A percentile compares a stretch with the other conserved stretches of the same genome.
These are phyloP conservation scores for Candida corydali DNA, from an alignment of 805 yeast genomes.

Conservation along the genomic window DNA sequence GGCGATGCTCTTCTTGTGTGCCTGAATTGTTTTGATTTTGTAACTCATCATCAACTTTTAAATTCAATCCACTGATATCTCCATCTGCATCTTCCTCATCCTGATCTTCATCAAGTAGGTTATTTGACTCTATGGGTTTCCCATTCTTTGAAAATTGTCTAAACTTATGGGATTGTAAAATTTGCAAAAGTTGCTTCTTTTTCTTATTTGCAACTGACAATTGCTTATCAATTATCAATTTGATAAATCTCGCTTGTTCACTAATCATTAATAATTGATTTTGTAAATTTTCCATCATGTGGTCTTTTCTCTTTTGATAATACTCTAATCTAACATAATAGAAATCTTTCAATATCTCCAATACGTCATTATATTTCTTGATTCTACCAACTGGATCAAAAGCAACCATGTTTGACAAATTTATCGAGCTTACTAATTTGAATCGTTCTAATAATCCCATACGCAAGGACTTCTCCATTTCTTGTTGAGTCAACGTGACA, in stretches of 20 bases:
- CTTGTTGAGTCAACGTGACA: constrained; percentile 68
- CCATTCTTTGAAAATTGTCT: constrained; percentile 74
- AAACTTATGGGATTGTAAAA: constrained; percentile 61
- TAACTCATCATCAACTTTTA: constrained; percentile 6
- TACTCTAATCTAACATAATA: constrained; percentile 82
- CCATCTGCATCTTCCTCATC: constrained; percentile 42
- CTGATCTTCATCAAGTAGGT: constrained; percentile 23
- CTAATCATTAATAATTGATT: constrained; percentile 71
- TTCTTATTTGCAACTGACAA: constrained; percentile 73
- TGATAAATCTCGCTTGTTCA: constrained; percentile 87
- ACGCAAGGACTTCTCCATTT: constrained; percentile 73
- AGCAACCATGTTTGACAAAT: constrained; percentile 87
- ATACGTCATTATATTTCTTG: constrained; percentile 70
- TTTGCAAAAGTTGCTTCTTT: constrained; percentile 57
- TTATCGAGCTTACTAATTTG: constrained; percentile 65
- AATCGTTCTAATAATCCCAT: constrained; percentile 84
- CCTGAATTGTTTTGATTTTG: constrained; percentile 15
- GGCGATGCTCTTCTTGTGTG: constrained; percentile 32
- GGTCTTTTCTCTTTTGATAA: constrained; percentile 88
- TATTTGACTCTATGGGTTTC: constrained; percentile 46
- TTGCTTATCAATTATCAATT: constrained; percentile 76
- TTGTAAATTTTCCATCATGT: constrained; percentile 61
- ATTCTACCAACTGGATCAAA: constrained; percentile 88
- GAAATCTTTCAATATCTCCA: constrained; percentile 79
- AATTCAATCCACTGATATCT: constrained; percentile 8